Evolutionary conservation across 108 stramenopile genomes (phyloP), one percentile per base, ranked within the genome.

Genomic region (Seminavis robusta): DNA sequence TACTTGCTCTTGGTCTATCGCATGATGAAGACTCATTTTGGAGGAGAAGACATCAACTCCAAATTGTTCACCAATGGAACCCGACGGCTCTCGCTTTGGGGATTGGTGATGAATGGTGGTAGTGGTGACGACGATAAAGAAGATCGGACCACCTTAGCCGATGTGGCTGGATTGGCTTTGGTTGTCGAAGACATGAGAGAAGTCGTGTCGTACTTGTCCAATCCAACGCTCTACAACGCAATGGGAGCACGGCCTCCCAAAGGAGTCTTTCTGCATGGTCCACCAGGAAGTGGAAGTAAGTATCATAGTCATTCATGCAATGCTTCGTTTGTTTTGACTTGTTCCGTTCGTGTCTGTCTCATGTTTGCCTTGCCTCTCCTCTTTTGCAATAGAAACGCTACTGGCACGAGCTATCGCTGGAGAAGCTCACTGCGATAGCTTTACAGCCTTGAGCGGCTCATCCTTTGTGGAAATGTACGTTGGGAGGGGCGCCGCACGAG

Each of bases 91-190:
- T 65, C 17, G 45, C 31, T 25, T n/a, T n/a, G n/a, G n/a, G n/a
- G n/a, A n/a, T n/a, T n/a, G n/a, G n/a, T n/a, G n/a, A n/a, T n/a
- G n/a, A n/a, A n/a, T n/a, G n/a, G n/a, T n/a, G n/a, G n/a, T n/a
- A n/a, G n/a, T n/a, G n/a, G n/a, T n/a, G n/a, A n/a, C n/a, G n/a
- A n/a, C n/a, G n/a, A n/a, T n/a, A n/a, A n/a, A n/a, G 21, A 36
- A 59, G 26, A n/a, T n/a, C 13, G n/a, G 11, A 80, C 77, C 11
- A 87, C 90, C 0, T 96, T 98, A 62, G 65, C 64, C 1, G 92
- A 97, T 61, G 93, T 98, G n/a, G 97, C 95, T 20, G 97, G 97
- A 17, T 72, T 95, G 19, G 94, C 95, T 39, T 33, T 47, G 34
- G 75, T 93, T 17, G 52, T 92, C 39, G 63, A 42, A 27, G 97